A percentile compares a stretch with the other conserved stretches of the same genome.
These are phyloP conservation scores for Quillaja saponaria DNA, from an alignment of 306 rosid genomes.

Conservation along the genomic window DNA sequence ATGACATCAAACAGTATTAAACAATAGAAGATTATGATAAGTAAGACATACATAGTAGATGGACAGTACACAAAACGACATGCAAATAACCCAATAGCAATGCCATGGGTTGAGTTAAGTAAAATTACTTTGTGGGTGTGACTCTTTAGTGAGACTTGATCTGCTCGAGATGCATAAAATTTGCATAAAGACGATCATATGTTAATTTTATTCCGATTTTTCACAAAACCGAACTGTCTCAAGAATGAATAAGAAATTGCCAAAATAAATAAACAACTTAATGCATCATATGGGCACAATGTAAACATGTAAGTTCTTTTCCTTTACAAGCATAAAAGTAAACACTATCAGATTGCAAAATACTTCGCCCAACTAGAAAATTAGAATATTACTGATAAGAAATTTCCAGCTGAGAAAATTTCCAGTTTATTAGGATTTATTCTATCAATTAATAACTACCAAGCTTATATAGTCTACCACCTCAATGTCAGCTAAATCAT, in stretches of 20 bases:
- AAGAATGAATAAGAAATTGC: too few species aligned
- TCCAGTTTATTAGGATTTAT: constrained; percentile 12
- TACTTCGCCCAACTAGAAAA: neutral
- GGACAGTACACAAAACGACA: neutral
- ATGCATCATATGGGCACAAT: neutral
- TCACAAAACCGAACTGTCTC: neutral
- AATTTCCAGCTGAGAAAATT: neutral
- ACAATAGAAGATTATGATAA: neutral
- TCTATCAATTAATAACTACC: constrained; percentile 7
- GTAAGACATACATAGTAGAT: neutral
- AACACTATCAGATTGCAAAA: neutral
- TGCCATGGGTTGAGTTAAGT: neutral
- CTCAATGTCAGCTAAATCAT: constrained; percentile 86
- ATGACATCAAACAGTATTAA: neutral
- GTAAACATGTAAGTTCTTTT: neutral
- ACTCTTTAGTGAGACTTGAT: neutral
- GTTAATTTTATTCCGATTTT: neutral
- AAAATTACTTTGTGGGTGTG: neutral
- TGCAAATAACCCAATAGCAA: neutral
- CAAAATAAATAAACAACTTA: neutral
- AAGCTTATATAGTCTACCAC: constrained; percentile 42
- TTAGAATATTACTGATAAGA: too few species aligned
- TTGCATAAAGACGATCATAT: constrained; percentile 1
- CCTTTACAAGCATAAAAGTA: neutral
- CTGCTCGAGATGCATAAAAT: neutral